Evolutionary conservation across 2,329 filamentous ascomycete species (phyloP).

Genomic region (Colletotrichum cuscutae): DNA sequence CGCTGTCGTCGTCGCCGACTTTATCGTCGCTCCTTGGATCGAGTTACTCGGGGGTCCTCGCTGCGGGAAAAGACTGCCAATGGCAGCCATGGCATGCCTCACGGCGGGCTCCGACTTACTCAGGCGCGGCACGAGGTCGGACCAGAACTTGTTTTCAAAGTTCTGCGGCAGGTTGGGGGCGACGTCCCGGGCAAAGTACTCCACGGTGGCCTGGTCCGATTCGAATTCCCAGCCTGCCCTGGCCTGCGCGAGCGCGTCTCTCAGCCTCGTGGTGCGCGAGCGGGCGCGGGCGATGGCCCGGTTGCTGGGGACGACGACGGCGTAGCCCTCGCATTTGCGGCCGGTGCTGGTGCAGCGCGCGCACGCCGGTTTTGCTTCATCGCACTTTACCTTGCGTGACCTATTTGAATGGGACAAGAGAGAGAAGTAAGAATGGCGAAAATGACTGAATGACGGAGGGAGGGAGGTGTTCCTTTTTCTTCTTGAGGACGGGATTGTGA

Average conservation of each 20-base stretch:
- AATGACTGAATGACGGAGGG: too few relatives aligned
- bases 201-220: constrained; percentile 40
- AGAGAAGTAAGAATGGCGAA: neutral
- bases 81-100: constrained; percentile 60
- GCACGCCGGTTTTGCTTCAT: constrained; percentile 64
- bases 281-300: constrained; percentile 28
- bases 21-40: constrained; percentile 1
- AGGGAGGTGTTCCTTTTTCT: neutral
- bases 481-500: neutral
- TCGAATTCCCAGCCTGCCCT: constrained; percentile 20
- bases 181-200: constrained; percentile 47
- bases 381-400: constrained; percentile 67
- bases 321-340: constrained; percentile 66
- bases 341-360: constrained; percentile 64
- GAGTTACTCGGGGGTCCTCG: constrained; percentile 46
- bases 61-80: constrained; percentile 49
- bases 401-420: constrained; percentile 41
- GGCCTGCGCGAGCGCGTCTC: constrained; percentile 23
- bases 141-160: constrained; percentile 57
- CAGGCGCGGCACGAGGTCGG: constrained; percentile 55
- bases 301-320: constrained; percentile 31
- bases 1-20: too few relatives aligned
- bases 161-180: constrained; percentile 50
- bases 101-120: constrained; percentile 57
- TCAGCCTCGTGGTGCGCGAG: constrained; percentile 30